Percentiles rank a stretch among this genome's conserved stretches.
These are phyloP conservation scores for Boletus patriciae DNA, from an alignment of 768 basidiomycete species.

Conservation along the genomic window DNA sequence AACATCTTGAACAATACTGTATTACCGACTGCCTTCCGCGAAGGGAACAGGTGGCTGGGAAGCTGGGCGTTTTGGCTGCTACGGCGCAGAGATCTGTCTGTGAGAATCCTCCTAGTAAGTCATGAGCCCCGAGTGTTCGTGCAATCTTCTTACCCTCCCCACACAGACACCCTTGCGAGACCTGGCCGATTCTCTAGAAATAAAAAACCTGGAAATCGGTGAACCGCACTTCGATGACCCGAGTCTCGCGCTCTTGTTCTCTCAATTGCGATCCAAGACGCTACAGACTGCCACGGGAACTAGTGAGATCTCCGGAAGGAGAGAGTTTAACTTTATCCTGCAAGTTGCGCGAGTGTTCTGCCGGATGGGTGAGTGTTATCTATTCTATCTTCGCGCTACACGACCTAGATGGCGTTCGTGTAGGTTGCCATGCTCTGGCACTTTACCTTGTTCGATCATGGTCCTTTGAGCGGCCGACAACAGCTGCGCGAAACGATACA, in stretches of 20 bases:
- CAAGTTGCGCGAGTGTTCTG: constrained; percentile 94
- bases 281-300: constrained; percentile 92
- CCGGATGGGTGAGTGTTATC: constrained; percentile 75
- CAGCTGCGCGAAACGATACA: constrained; percentile 23
- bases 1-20: constrained; percentile 73
- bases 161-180: constrained; percentile 74
- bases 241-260: constrained; percentile 85
- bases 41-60: constrained; percentile 90
- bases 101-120: constrained; percentile 85
- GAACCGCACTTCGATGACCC: constrained; percentile 94
- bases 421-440: constrained; percentile 92
- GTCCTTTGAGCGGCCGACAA: constrained; percentile 84
- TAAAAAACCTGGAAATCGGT: constrained; percentile 63
- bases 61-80: constrained; percentile 98
- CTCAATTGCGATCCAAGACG: constrained; percentile 85
- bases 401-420: constrained; percentile 3
- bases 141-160: background rate
- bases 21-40: constrained; percentile 78
- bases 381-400: background rate
- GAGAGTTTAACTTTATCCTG: constrained; percentile 93
- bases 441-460: constrained; percentile 87
- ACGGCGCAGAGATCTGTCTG: constrained; percentile 82
- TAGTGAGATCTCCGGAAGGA: constrained; percentile 81
- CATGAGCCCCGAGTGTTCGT: background rate
- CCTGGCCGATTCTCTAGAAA: constrained; percentile 57